phyloP scores from a whole-genome alignment of 139 green algal species.

The Tetradesmus obliquus region DNA sequence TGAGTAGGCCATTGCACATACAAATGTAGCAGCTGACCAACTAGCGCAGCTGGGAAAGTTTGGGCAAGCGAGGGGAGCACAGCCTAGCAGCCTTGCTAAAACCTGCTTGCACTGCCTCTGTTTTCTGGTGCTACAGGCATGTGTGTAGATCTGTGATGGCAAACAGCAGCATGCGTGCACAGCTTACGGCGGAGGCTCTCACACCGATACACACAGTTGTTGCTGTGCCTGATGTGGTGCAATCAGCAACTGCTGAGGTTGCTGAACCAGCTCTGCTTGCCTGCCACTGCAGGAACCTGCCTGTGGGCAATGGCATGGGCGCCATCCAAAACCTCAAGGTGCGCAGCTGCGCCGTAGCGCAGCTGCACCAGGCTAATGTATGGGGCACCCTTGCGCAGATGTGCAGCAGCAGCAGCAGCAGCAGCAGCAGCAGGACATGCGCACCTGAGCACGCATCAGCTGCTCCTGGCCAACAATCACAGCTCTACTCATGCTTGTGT shows the following conservation, averaged over 20 bases:
- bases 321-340: conserved; percentile 75
- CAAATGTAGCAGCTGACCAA: neutral
- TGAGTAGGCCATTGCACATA: conserved; percentile 12
- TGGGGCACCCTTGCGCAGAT: neutral
- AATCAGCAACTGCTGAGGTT: too few relatives aligned
- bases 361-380: neutral
- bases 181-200: too few relatives aligned
- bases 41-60: neutral
- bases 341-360: neutral
- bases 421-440: neutral
- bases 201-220: too few relatives aligned
- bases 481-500: too few relatives aligned
- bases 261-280: neutral
- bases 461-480: neutral
- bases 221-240: too few relatives aligned
- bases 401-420: neutral
- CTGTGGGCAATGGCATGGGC: conserved; percentile 62
- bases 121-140: too few relatives aligned
- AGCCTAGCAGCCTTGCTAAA: too few relatives aligned
- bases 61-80: too few relatives aligned
- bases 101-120: too few relatives aligned
- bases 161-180: too few relatives aligned
- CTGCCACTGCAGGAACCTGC: conserved; percentile 60
- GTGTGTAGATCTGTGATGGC: too few relatives aligned
- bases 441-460: neutral